Evolutionary conservation across 2,329 filamentous ascomycete genomes (phyloP).

Genomic region (Colletotrichum eleusines): DNA sequence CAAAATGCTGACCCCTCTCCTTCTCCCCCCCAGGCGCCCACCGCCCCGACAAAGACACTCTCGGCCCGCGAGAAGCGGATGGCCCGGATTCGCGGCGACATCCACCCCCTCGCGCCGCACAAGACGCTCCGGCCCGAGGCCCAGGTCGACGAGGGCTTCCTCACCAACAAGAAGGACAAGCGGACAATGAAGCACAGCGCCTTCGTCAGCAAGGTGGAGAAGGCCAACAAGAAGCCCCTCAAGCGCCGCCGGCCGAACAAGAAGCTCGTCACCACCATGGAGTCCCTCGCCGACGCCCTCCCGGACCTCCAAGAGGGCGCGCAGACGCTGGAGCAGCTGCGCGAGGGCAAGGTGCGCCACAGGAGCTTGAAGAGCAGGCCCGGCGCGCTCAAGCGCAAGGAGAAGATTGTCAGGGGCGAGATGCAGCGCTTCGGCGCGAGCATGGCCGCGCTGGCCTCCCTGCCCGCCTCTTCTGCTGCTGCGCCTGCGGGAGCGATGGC

Average conservation of each 20-base stretch:
- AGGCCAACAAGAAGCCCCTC: conserved; percentile 60
- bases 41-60: conserved; percentile 63
- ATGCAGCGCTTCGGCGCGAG: conserved; percentile 87
- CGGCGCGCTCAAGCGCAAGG: conserved; percentile 86
- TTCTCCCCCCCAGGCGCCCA: conserved; percentile 42
- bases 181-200: conserved; percentile 83
- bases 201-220: conserved; percentile 78
- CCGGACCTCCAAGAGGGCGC: conserved; percentile 70
- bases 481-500: conserved; percentile 35
- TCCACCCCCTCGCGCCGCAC: conserved; percentile 64
- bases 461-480: conserved; percentile 43
- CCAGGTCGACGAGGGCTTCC: conserved; percentile 68
- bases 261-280: conserved; percentile 82
- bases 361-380: conserved; percentile 80
- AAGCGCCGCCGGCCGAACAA: conserved; percentile 78
- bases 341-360: conserved; percentile 75
- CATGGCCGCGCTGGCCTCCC: conserved; percentile 77
- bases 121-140: conserved; percentile 65
- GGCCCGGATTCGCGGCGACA: conserved; percentile 61
- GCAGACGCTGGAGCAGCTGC: conserved; percentile 56
- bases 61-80: conserved; percentile 69
- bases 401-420: conserved; percentile 82
- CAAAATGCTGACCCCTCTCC: conserved; percentile 7
- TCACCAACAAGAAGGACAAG: conserved; percentile 85
- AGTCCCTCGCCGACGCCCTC: conserved; percentile 83